Percentiles rank a stretch among this genome's conserved stretches.
phyloP scores from a whole-genome alignment of 2,329 filamentous ascomycete species.

The Ustulina deusta region DNA sequence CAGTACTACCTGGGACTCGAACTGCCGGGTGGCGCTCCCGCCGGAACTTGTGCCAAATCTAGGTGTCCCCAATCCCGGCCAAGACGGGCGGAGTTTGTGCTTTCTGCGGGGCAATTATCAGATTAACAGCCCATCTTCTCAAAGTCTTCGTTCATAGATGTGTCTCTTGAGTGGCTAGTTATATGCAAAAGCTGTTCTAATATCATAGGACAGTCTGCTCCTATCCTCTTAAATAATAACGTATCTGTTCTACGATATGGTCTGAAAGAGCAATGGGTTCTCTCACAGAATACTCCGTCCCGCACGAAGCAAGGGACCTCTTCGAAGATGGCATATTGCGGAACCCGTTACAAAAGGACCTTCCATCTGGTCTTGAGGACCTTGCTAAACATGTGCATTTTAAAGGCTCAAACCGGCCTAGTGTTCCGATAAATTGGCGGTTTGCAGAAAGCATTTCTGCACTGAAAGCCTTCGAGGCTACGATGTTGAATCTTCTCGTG shows the following conservation, averaged over 20 bases:
- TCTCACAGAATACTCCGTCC: conserved; percentile 29
- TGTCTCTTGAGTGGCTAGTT: neutral
- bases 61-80: conserved; percentile 1
- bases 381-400: conserved; percentile 30
- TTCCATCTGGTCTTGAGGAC: conserved; percentile 20
- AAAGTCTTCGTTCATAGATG: neutral
- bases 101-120: neutral
- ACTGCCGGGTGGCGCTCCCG: neutral
- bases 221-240: neutral
- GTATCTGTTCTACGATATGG: neutral
- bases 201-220: too few species aligned
- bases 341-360: conserved; percentile 24
- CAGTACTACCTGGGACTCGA: neutral
- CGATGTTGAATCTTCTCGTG: conserved; percentile 32
- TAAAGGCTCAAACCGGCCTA: conserved; percentile 26
- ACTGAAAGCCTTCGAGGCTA: conserved; percentile 36
- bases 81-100: neutral
- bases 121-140: neutral
- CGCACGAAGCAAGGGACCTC: conserved; percentile 20
- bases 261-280: conserved; percentile 19
- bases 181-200: neutral
- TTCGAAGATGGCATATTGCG: conserved; percentile 35
- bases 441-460: conserved; percentile 35
- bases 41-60: neutral
- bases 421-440: conserved; percentile 34